Conservation (phyloP, 2,329 filamentous ascomycete species). For the Aspergillus udagawae region DNA sequence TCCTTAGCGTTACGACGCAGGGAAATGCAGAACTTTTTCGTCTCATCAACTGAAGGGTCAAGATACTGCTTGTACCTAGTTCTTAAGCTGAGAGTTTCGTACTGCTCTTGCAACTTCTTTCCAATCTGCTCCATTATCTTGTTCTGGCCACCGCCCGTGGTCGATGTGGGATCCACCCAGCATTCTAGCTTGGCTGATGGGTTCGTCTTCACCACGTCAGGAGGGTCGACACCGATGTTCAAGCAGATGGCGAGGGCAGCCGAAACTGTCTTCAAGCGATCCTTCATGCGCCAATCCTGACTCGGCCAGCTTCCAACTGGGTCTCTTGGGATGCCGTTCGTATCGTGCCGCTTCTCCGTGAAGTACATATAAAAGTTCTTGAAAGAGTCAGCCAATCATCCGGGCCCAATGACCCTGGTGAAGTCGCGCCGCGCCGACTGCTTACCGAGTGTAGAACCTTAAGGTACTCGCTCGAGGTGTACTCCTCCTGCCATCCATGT, state of each 20-base stretch:
- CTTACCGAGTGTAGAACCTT: conserved; percentile 75
- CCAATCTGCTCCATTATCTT: conserved; percentile 93
- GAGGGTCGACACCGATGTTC: conserved; percentile 96
- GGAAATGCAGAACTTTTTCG: conserved; percentile 91
- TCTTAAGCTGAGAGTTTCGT: conserved; percentile 88
- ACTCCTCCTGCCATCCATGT: conserved; percentile 90
- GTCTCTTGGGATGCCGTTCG: conserved; percentile 76
- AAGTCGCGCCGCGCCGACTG: neutral
- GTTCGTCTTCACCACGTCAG: conserved; percentile 92
- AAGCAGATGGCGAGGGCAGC: conserved; percentile 90
- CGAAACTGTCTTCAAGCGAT: conserved; percentile 93
- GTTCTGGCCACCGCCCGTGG: conserved; percentile 66
- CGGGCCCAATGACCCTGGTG: neutral
- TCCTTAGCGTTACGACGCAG: conserved; percentile 90
- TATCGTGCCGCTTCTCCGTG: conserved; percentile 96
- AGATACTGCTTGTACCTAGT: conserved; percentile 98
- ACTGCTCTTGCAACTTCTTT: conserved; percentile 92
- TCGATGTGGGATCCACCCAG: conserved; percentile 87
- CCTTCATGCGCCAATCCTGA: conserved; percentile 96
- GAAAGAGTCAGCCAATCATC: conserved; percentile 8
- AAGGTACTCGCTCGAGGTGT: conserved; percentile 85
- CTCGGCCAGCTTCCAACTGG: conserved; percentile 53
- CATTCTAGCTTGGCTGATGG: conserved; percentile 92
- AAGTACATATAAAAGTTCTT: conserved; percentile 99
- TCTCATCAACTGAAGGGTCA: conserved; percentile 94